Base-by-base conservation (phyloP, 2,329 filamentous ascomycete species). In the Neobulgaria alba region DNA sequence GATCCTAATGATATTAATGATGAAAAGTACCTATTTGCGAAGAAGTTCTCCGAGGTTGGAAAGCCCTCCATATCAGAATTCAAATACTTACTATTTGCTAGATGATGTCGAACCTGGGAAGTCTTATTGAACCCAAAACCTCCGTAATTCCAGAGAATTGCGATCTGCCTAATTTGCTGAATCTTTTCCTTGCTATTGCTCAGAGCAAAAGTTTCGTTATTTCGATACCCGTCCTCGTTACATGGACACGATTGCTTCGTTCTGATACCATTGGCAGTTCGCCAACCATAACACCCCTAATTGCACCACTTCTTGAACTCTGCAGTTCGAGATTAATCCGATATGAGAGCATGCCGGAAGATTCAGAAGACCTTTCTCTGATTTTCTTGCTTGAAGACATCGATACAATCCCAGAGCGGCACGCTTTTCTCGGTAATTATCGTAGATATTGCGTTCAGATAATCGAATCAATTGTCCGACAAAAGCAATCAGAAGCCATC, bases 401-500 rank as follows among this genome's bases (percentile, higher is more conserved):
- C 41, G 92, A 98, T 57, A 96, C 90, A 0, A 70, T 90, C 15
- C 92, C 92, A 0, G 92, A 98, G 60, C 77, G 88, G 17, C 92
- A 98, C 63, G 87, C 88, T 1, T 98, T 98, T 60, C 72, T 96
- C 9, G 88, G 90, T 3, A 96, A 98, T 57, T 98, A 98, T 61
- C 75, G 92, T 29, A 77, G 92, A 44, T 96, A 95, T 57, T 92
- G 88, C 60, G 79, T 81, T 3, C 82, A 85, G 45, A 76, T 95
- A 18, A 87, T 98, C 41, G 90, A 96, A 62, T 75, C 75, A 12
- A 86, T 96, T 48, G 87, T 93, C 16, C 75, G 85, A 50, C 75
- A 85, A 51, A 84, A 86, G 52, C 79, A 89, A 2, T 76, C 84
- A 37, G 89, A 95, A 46, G 90, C 90, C 1, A 79, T 96, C 49